phyloP scores from a whole-genome alignment of 2,329 filamentous ascomycete genomes.

The Botrytis porri region DNA sequence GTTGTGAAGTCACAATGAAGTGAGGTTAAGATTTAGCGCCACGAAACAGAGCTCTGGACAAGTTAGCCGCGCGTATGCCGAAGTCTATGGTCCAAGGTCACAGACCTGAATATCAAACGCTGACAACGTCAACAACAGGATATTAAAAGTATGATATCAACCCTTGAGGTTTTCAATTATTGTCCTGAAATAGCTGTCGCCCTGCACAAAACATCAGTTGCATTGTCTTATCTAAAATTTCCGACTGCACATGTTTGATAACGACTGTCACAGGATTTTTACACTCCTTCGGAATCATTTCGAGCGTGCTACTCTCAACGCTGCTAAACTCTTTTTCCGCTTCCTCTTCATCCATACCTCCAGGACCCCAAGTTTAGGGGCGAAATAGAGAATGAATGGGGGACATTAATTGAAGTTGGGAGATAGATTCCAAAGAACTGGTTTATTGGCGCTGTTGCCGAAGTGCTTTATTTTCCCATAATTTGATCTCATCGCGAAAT shows the following conservation, averaged over 20 bases:
- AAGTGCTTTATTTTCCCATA: too few relatives aligned
- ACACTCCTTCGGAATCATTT: too few relatives aligned
- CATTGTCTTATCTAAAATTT: not conserved
- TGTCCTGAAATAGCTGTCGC: accelerated
- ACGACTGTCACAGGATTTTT: too few relatives aligned
- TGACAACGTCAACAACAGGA: not conserved
- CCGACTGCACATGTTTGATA: not conserved
- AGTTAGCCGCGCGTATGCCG: not conserved
- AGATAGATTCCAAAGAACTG: too few relatives aligned
- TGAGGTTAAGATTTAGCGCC: not conserved
- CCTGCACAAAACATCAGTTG: not conserved
- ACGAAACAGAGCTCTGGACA: not conserved
- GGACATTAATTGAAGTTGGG: too few relatives aligned
- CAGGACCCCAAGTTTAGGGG: too few relatives aligned
- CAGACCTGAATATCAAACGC: not conserved
- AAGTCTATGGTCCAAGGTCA: not conserved
- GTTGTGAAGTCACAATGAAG: not conserved
- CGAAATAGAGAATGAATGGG: too few relatives aligned
- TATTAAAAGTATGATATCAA: not conserved
- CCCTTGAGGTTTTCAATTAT: accelerated
- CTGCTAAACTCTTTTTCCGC: too few relatives aligned
- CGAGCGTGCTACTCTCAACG: too few relatives aligned
- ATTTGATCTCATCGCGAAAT: too few relatives aligned
- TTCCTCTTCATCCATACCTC: too few relatives aligned
- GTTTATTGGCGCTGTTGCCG: too few relatives aligned